phyloP scores from a whole-genome alignment of 2,329 filamentous ascomycete species.

The Simplicillium sp. region DNA sequence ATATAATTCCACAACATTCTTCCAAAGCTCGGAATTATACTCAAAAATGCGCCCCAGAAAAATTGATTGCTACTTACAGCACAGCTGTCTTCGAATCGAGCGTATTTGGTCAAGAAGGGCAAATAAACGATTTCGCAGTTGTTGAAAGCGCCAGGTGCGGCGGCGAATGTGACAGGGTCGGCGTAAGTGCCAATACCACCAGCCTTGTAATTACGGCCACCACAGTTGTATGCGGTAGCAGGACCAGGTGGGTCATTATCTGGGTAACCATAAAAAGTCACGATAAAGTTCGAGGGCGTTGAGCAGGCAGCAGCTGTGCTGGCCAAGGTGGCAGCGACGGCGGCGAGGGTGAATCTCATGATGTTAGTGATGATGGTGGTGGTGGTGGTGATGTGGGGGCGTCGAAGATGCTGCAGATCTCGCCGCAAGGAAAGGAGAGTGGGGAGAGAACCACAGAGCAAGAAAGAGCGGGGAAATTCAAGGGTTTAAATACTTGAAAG shows the following conservation, averaged over 20 bases:
- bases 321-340: slow-evolving; percentile 6
- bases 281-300: slow-evolving; percentile 10
- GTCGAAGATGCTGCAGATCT: not conserved
- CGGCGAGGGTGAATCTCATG: slow-evolving; percentile 1
- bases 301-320: slow-evolving; percentile 10
- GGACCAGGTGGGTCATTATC: slow-evolving; percentile 11
- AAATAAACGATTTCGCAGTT: slow-evolving; percentile 12
- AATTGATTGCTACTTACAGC: slow-evolving; percentile 6
- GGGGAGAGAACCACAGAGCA: no score
- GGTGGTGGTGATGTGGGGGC: not conserved
- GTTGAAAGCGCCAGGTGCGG: slow-evolving; percentile 11
- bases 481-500: not conserved
- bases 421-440: not conserved
- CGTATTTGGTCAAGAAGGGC: slow-evolving; percentile 12
- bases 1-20: not conserved
- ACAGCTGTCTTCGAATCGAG: slow-evolving; percentile 11
- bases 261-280: slow-evolving; percentile 12
- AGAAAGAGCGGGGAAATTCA: no score
- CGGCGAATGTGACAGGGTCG: slow-evolving; percentile 12
- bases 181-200: slow-evolving; percentile 11
- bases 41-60: not conserved
- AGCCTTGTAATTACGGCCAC: slow-evolving; percentile 8
- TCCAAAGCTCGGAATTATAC: not conserved
- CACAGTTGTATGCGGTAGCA: slow-evolving; percentile 10
- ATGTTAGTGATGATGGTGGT: not conserved